These are phyloP conservation scores for Botrytis sinoallii DNA, from an alignment of 2,329 filamentous ascomycete genomes.

Conservation along the genomic window DNA sequence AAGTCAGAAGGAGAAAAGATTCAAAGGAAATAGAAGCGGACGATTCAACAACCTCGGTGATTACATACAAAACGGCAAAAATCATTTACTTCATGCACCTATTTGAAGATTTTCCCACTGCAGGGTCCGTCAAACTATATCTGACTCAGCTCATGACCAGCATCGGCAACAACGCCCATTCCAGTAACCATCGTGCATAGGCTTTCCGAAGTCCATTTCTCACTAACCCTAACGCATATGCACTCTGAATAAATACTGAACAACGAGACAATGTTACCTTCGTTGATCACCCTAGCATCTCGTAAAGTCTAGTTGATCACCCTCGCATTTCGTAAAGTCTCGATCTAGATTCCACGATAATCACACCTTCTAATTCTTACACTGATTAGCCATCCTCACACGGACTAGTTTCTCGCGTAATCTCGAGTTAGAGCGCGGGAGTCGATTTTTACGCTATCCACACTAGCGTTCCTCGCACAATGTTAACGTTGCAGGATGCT, in stretches of 20 bases:
- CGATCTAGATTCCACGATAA: not conserved
- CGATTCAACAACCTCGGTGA: not conserved
- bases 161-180: not conserved
- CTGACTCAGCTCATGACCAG: not conserved
- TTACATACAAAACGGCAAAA: not conserved
- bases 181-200: not conserved
- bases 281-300: not conserved
- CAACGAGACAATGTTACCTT: not conserved
- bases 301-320: not conserved
- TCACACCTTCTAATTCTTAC: not conserved
- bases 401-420: not conserved
- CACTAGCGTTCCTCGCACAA: not conserved
- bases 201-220: not conserved
- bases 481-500: not conserved
- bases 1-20: not conserved
- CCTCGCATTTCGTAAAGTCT: not conserved
- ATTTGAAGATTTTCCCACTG: not conserved
- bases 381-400: not conserved
- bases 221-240: not conserved
- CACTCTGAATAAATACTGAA: not conserved
- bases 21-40: not conserved
- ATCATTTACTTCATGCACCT: not conserved
- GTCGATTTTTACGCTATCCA: not conserved
- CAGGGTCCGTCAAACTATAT: not conserved
- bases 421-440: not conserved